Evolutionary conservation across 1,139 yeast species (phyloP).

Genomic region (Candida dubliniensis): DNA sequence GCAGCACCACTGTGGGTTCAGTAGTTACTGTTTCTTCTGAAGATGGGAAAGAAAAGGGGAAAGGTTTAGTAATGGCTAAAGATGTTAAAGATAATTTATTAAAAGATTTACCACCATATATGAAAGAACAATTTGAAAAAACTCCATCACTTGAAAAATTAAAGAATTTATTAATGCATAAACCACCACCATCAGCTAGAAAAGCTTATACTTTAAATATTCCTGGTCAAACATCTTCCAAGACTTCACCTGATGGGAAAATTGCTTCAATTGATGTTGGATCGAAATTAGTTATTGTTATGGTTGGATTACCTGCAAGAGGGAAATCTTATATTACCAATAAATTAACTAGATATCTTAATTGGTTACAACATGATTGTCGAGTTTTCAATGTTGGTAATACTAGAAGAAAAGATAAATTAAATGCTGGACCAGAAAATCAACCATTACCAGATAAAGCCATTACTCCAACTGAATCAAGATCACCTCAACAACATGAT

Average conservation of each 20-base stretch:
- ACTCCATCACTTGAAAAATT: constrained; percentile 45
- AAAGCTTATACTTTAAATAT: constrained; percentile 83
- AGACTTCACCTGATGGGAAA: constrained; percentile 79
- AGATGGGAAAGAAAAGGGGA: constrained; percentile 2
- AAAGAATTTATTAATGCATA: constrained; percentile 37
- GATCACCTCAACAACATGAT: constrained; percentile 45
- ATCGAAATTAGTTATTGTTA: constrained; percentile 83
- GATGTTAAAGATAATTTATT: constrained; percentile 23
- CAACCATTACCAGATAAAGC: constrained; percentile 65
- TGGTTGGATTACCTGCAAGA: constrained; percentile 93
- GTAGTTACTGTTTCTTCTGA: constrained; percentile 4
- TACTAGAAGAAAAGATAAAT: constrained; percentile 76
- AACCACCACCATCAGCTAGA: constrained; percentile 42
- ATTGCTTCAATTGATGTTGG: constrained; percentile 73
- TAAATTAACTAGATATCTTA: constrained; percentile 80
- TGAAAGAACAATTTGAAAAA: constrained; percentile 38
- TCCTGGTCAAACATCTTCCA: constrained; percentile 88
- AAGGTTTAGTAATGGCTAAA: constrained; percentile 9
- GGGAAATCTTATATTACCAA: constrained; percentile 93
- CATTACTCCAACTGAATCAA: constrained; percentile 32
- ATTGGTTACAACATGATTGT: constrained; percentile 91
- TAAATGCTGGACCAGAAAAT: constrained; percentile 67
- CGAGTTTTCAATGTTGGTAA: constrained; percentile 92
- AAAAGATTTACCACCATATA: constrained; percentile 36
- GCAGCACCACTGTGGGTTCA: constrained; percentile 17